Percentiles rank a stretch among this genome's conserved stretches.
Evolutionary conservation across 768 basidiomycete genomes (phyloP).

Genomic region (Porphyrellus cyaneotinctus): DNA sequence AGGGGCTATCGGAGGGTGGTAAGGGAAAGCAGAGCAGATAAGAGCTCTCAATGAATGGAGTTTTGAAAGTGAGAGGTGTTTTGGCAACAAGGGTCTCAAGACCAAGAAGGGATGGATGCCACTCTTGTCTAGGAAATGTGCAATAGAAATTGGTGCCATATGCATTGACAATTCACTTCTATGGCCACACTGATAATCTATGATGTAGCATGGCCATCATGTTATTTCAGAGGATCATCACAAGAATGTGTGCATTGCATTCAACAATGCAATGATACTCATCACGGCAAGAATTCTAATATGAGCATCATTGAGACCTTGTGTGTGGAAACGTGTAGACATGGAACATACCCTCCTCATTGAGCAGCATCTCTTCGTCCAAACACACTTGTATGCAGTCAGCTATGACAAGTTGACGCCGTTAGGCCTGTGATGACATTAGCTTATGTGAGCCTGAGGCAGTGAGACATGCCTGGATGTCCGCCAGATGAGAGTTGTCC

Average conservation of each 20-base stretch:
- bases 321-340: not conserved
- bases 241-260: too few relatives aligned
- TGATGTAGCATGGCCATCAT: too few relatives aligned
- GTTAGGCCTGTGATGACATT: slow-evolving; percentile 54
- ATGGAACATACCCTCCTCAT: slow-evolving; percentile 65
- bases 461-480: slow-evolving; percentile 58
- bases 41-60: slow-evolving; percentile 48
- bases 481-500: slow-evolving; percentile 62
- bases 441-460: slow-evolving; percentile 5
- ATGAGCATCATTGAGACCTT: too few relatives aligned
- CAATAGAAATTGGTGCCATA: slow-evolving; percentile 9
- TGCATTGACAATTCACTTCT: slow-evolving; percentile 11
- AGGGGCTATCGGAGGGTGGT: too few relatives aligned
- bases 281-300: slow-evolving; percentile 29
- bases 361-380: slow-evolving; percentile 77
- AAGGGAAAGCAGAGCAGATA: too few relatives aligned
- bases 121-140: slow-evolving; percentile 24
- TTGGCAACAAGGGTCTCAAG: slow-evolving; percentile 33
- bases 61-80: slow-evolving; percentile 41
- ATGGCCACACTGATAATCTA: too few relatives aligned
- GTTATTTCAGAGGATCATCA: too few relatives aligned
- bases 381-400: slow-evolving; percentile 77
- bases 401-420: slow-evolving; percentile 70
- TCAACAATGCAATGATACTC: not conserved
- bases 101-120: slow-evolving; percentile 31